Evolutionary conservation across 148 eudicot genomes (phyloP).

Genomic region (Diospyros lotus): DNA sequence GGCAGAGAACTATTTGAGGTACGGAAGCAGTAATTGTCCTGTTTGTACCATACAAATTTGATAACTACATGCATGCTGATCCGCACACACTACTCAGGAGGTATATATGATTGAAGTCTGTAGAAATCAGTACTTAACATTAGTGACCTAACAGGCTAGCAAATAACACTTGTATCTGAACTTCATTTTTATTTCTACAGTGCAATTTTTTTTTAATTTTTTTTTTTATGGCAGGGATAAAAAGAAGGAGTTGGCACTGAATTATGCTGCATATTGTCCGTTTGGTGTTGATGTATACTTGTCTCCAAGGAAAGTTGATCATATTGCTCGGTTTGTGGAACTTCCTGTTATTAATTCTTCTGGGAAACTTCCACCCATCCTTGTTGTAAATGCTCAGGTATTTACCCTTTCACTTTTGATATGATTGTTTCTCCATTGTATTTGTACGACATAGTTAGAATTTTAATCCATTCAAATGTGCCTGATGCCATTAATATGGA

Average conservation of each 20-base stretch:
- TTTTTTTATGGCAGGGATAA: conserved; percentile 62
- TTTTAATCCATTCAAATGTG: background rate
- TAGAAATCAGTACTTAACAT: no score
- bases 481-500: background rate
- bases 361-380: conserved; percentile 76
- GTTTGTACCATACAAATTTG: background rate
- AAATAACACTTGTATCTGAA: no score
- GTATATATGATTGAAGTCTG: no score
- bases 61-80: background rate
- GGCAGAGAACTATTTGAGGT: conserved; percentile 77
- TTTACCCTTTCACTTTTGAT: background rate
- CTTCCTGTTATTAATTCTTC: conserved; percentile 58
- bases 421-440: background rate
- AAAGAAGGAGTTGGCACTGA: conserved; percentile 80
- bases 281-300: conserved; percentile 84
- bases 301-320: conserved; percentile 82
- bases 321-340: conserved; percentile 80
- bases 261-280: conserved; percentile 78
- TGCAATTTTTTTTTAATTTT: background rate
- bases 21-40: conserved; percentile 13
- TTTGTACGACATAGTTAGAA: background rate
- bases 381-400: conserved; percentile 95
- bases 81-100: background rate
- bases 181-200: no score
- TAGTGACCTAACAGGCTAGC: no score